Evolutionary conservation across 257 asterid species (phyloP), one percentile per base, ranked within the genome.

Genomic region (Phtheirospermum japonicum): DNA sequence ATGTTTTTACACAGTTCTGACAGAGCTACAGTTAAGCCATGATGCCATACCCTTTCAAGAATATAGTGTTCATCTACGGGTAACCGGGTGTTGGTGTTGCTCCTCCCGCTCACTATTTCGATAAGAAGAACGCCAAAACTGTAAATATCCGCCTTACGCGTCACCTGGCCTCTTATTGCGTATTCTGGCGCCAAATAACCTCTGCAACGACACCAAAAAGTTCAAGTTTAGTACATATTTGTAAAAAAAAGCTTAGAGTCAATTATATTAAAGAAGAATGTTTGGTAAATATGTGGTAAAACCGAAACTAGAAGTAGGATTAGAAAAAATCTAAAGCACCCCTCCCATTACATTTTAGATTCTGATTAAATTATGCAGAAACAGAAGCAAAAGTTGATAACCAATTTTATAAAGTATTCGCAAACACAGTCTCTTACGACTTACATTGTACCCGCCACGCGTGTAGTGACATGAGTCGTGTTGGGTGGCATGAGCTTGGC

Each of bases 151-250:
- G 95, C 77, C 64, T 66, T 77, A 13, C 88, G 79, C 16, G 94
- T 87, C 61, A 85, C 63, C 71, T 85, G 86, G 59, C 94, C 87
- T 71, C 85, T 74, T 51, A 85, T 53, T 26, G 93, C 93, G 71
- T 87, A 87, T 67, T 85, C 95, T 16, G 95, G 90, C 26, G 95
- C 95, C 80, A 87, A 77, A 74, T 87, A 84, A 45, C 93, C 95
- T 50, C 90, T 80, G 85, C 52, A 53, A 49, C 32, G 59, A 70
- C 62, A 13, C 9, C n/a, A 16, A 51, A 34, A 67, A 23, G 16
- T 28, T 46, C 54, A 55, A 52, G 12, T 16, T 18, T n/a, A 23
- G n/a, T 17, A 63, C 48, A 43, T 20, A 45, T 52, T n/a, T n/a
- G n/a, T n/a, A n/a, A n/a, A n/a, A n/a, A n/a, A n/a, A n/a, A n/a